These are phyloP conservation scores for Clathrus columnatus DNA, from an alignment of 768 basidiomycete genomes.

Conservation along the genomic window DNA sequence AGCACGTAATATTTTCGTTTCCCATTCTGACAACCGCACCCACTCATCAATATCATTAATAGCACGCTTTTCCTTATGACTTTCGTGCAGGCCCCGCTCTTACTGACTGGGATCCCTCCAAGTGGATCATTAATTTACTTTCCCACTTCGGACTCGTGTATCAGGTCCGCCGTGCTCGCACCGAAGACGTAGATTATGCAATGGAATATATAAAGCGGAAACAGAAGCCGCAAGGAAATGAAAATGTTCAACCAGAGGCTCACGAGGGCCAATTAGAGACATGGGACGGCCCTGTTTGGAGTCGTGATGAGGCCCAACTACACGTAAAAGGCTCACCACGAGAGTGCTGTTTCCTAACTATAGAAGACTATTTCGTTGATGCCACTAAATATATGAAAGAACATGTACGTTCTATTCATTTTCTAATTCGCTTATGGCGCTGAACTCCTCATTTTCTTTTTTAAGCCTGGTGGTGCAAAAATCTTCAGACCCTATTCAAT, in stretches of 20 bases:
- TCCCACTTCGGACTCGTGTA: constrained; percentile 38
- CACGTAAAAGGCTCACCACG: constrained; percentile 24
- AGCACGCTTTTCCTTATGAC: constrained; percentile 76
- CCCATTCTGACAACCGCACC: not conserved
- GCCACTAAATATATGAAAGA: constrained; percentile 52
- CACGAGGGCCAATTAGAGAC: constrained; percentile 13
- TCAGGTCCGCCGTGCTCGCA: constrained; percentile 40
- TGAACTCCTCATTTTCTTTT: constrained; percentile 5
- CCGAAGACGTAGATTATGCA: constrained; percentile 42
- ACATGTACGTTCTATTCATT: constrained; percentile 38
- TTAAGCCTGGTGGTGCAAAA: constrained; percentile 53
- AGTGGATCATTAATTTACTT: constrained; percentile 61
- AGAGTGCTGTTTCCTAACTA: constrained; percentile 40
- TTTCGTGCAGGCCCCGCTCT: constrained; percentile 57
- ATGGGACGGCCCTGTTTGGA: constrained; percentile 38
- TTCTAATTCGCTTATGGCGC: not conserved
- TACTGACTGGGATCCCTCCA: constrained; percentile 72
- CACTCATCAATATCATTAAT: constrained; percentile 14
- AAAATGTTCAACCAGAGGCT: constrained; percentile 8
- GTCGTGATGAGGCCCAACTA: constrained; percentile 24
- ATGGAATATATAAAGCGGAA: constrained; percentile 40
- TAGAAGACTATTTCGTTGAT: constrained; percentile 56
- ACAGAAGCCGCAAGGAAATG: constrained; percentile 15
- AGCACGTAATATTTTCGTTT: not conserved
- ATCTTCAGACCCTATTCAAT: constrained; percentile 45